Percentiles rank a stretch among this genome's conserved stretches.
Conservation (phyloP, 495 filamentous ascomycete genomes). For the Neurospora sp. region DNA sequence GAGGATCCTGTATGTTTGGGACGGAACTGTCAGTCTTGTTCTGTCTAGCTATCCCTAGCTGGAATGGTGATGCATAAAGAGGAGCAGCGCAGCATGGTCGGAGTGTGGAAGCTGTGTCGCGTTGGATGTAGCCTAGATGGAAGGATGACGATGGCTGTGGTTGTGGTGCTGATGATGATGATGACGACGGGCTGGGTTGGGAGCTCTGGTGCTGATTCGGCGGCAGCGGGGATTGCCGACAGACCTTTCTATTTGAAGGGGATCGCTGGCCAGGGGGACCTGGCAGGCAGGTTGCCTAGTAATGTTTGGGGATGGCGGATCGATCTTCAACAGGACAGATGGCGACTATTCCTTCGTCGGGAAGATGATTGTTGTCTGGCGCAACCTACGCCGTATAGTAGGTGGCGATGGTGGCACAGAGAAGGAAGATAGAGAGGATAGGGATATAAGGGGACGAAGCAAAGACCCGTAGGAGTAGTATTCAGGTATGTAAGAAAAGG, state of each 20-base stretch:
- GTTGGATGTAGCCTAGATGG: neutral
- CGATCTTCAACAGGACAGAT: neutral
- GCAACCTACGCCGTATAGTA: neutral
- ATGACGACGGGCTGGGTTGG: neutral
- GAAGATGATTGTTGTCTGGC: neutral
- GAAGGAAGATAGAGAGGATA: neutral
- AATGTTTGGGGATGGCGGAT: neutral
- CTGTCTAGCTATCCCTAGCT: constrained; percentile 3
- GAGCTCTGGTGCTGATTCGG: neutral
- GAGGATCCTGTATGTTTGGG: constrained; percentile 29
- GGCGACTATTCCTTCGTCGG: neutral
- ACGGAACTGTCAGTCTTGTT: constrained; percentile 11
- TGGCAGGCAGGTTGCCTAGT: neutral
- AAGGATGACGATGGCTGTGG: neutral
- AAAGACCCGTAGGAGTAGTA: constrained; percentile 7
- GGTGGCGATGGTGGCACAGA: neutral
- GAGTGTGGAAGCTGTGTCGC: neutral
- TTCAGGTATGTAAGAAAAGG: constrained; percentile 19
- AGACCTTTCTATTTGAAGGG: neutral
- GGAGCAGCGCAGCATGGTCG: constrained; percentile 3
- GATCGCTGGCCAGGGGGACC: neutral
- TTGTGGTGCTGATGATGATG: neutral
- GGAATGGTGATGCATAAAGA: neutral
- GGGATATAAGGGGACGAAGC: neutral
- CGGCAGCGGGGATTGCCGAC: neutral